phyloP scores from a whole-genome alignment of 2,329 filamentous ascomycete genomes.

The Microdochium bolleyi region DNA sequence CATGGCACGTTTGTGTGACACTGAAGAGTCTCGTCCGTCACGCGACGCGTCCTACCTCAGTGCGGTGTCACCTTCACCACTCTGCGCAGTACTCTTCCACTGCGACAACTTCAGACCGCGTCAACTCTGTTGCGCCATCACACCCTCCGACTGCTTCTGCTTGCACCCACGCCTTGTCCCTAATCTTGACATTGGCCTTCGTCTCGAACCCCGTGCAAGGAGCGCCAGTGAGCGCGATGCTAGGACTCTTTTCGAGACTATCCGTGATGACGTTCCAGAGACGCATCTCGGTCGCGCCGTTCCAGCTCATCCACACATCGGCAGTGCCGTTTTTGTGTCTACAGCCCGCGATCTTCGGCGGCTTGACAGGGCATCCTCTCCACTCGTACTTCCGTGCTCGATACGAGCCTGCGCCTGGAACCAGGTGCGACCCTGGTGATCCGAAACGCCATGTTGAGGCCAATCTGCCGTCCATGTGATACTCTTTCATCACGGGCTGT shows the following conservation, averaged over 20 bases:
- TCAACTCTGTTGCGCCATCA: neutral
- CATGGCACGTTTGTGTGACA: no score
- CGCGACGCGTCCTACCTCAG: no score
- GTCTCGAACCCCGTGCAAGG: neutral
- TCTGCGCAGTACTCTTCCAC: neutral
- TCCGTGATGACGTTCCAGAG: slow-evolving; percentile 23
- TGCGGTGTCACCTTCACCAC: neutral
- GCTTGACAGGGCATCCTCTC: slow-evolving; percentile 11
- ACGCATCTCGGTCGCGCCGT: slow-evolving; percentile 25
- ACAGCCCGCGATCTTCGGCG: slow-evolving; percentile 11
- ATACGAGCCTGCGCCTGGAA: neutral
- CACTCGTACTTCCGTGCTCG: slow-evolving; percentile 11
- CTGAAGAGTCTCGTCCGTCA: no score
- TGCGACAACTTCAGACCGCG: neutral
- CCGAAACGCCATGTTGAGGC: slow-evolving; percentile 22
- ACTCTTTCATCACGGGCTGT: slow-evolving; percentile 25
- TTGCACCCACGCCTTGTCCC: neutral
- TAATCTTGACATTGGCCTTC: neutral
- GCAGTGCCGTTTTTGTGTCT: slow-evolving; percentile 6
- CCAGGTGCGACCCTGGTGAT: neutral
- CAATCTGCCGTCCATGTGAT: slow-evolving; percentile 16
- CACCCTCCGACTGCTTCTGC: neutral
- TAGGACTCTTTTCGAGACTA: neutral
- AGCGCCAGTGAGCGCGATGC: neutral
- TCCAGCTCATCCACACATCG: slow-evolving; percentile 27